Conservation (phyloP, 2,329 filamentous ascomycete genomes). For the Talaromyces sp. region DNA sequence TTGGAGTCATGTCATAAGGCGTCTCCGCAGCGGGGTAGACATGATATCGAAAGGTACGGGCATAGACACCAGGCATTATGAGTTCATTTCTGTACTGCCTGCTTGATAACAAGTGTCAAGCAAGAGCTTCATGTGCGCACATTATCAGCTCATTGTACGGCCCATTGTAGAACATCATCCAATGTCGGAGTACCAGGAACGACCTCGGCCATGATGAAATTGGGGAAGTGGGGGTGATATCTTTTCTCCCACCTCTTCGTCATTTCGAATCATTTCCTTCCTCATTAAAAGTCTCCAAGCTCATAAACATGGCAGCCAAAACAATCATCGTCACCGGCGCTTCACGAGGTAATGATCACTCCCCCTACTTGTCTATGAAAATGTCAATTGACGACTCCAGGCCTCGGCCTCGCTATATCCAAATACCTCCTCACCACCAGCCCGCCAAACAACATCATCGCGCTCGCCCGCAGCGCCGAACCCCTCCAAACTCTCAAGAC, state of each 20-base stretch:
- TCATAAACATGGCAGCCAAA: constrained; percentile 39
- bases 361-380: too few species aligned
- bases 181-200: background rate
- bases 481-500: constrained; percentile 54
- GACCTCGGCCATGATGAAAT: background rate
- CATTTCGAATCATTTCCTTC: background rate
- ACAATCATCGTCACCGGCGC: constrained; percentile 69
- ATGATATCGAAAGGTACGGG: background rate
- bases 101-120: background rate
- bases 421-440: constrained; percentile 55
- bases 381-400: constrained; percentile 30
- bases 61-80: background rate
- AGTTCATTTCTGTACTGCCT: background rate
- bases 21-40: constrained; percentile 16
- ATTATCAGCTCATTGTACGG: background rate
- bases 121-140: background rate
- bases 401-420: constrained; percentile 60
- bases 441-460: constrained; percentile 54
- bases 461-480: constrained; percentile 55
- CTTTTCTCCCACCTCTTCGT: background rate
- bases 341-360: constrained; percentile 52
- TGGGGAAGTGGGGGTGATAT: background rate
- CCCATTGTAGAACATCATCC: background rate
- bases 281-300: constrained; percentile 39
- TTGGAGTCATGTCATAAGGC: constrained; percentile 10